These are phyloP conservation scores for Heritiera fomes DNA, from an alignment of 345 rosid species.

Conservation along the genomic window DNA sequence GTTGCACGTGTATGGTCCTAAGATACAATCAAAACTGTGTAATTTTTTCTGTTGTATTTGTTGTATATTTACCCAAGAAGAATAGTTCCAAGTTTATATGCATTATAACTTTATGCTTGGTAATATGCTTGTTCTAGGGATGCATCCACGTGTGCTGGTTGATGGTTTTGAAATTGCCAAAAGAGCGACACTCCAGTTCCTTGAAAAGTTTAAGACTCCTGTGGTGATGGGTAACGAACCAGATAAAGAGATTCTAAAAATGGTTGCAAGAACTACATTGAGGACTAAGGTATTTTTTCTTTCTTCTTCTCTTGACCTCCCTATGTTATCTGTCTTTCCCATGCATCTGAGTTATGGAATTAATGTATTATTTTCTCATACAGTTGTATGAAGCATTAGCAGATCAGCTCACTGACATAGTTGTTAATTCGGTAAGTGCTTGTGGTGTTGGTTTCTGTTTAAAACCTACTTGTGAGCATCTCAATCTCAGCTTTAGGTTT, in stretches of 20 bases:
- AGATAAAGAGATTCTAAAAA: constrained; percentile 88
- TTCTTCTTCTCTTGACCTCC: not conserved
- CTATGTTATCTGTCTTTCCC: not conserved
- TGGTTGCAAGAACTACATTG: constrained; percentile 94
- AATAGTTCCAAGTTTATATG: not conserved
- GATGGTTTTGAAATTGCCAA: constrained; percentile 98
- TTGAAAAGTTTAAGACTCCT: constrained; percentile 91
- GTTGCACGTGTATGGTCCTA: not conserved
- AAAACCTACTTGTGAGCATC: not conserved
- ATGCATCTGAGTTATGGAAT: not conserved
- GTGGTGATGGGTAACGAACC: constrained; percentile 95
- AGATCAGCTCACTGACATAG: constrained; percentile 90
- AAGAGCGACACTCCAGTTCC: constrained; percentile 89
- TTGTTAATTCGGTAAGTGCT: constrained; percentile 73
- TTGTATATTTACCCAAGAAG: not conserved
- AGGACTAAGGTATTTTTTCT: constrained; percentile 75
- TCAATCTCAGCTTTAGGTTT: not conserved
- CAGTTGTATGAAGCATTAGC: constrained; percentile 92
- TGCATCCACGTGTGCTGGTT: constrained; percentile 99
- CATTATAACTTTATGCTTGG: constrained; percentile 1
- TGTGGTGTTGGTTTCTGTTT: not conserved
- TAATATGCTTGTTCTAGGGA: constrained; percentile 50
- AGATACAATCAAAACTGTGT: not conserved
- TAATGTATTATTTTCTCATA: constrained; percentile 21
- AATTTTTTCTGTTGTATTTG: not conserved